A percentile compares a stretch with the other conserved stretches of the same genome.
Conservation (phyloP, 1,139 yeast genomes). For the Yamadazyma taylorii region DNA sequence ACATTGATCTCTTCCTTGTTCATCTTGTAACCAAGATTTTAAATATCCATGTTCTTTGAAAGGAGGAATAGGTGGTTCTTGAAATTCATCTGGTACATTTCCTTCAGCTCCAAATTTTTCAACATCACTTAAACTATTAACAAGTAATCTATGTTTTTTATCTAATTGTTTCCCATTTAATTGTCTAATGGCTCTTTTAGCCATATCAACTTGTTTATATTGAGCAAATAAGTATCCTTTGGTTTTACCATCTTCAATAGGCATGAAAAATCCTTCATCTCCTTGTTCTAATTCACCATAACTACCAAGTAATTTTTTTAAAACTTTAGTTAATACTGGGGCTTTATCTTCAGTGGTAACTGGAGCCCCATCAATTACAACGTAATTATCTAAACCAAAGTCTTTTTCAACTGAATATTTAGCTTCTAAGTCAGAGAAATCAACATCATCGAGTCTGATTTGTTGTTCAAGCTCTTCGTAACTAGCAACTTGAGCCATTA, state of each 20-base stretch:
- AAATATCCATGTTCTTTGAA: conserved; percentile 78
- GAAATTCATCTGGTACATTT: conserved; percentile 60
- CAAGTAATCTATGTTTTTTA: conserved; percentile 84
- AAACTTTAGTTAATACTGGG: conserved; percentile 79
- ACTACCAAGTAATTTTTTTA: conserved; percentile 72
- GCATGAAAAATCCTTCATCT: conserved; percentile 74
- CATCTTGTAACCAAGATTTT: conserved; percentile 89
- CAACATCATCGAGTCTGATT: conserved; percentile 59
- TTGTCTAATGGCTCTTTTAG: conserved; percentile 75
- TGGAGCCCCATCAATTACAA: conserved; percentile 95
- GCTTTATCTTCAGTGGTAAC: conserved; percentile 89
- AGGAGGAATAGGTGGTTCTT: conserved; percentile 69
- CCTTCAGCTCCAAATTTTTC: conserved; percentile 79
- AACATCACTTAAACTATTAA: conserved; percentile 81
- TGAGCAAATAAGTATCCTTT: conserved; percentile 90
- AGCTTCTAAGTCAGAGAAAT: conserved; percentile 84
- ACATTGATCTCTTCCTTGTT: conserved; percentile 87
- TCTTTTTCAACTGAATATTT: conserved; percentile 64
- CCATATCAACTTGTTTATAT: conserved; percentile 66
- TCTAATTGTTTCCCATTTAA: conserved; percentile 90
- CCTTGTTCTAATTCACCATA: conserved; percentile 70
- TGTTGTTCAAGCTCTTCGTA: conserved; percentile 46
- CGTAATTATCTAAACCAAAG: conserved; percentile 70
- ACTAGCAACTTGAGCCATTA: conserved; percentile 23
- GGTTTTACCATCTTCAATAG: conserved; percentile 75